Evolutionary conservation across 2,329 filamentous ascomycete species (phyloP).

Genomic region (Emergomyces orientalis): DNA sequence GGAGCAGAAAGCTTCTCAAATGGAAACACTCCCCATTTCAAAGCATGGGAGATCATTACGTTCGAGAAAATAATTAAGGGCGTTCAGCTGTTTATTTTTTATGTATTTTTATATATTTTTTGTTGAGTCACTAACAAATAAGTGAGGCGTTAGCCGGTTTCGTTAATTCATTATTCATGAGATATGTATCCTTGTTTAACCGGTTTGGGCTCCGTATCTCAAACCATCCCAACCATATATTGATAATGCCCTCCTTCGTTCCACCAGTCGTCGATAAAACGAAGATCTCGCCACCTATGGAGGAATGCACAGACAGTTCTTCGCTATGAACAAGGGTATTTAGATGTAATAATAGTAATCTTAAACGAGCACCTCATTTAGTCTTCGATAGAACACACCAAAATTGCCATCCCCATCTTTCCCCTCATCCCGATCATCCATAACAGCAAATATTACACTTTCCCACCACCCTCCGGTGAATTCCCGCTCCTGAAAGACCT

Average conservation of each 20-base stretch:
- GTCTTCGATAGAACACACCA: slow-evolving; percentile 22
- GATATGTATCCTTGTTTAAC: not conserved
- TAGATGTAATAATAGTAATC: not conserved
- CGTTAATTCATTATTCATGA: not conserved
- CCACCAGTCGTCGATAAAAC: not conserved
- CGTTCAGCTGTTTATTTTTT: not conserved
- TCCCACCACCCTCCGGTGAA: slow-evolving; percentile 57
- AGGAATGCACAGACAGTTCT: not conserved
- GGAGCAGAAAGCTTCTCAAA: not conserved
- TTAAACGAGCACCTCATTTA: slow-evolving; percentile 26
- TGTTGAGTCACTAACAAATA: not conserved
- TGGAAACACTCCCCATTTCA: not conserved
- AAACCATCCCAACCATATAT: not conserved
- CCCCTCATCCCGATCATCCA: slow-evolving; percentile 28
- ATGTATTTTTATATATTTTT: not conserved
- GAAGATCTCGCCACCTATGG: too few species aligned
- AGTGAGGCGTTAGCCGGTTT: not conserved
- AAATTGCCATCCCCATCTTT: slow-evolving; percentile 25
- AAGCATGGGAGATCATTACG: not conserved
- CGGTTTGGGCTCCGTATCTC: not conserved
- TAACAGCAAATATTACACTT: slow-evolving; percentile 55
- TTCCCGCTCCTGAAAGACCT: slow-evolving; percentile 52
- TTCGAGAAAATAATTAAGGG: not conserved
- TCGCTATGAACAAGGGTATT: not conserved
- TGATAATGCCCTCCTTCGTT: not conserved